phyloP scores from a whole-genome alignment of 2,329 filamentous ascomycete genomes.

The Alternaria ventricosa region DNA sequence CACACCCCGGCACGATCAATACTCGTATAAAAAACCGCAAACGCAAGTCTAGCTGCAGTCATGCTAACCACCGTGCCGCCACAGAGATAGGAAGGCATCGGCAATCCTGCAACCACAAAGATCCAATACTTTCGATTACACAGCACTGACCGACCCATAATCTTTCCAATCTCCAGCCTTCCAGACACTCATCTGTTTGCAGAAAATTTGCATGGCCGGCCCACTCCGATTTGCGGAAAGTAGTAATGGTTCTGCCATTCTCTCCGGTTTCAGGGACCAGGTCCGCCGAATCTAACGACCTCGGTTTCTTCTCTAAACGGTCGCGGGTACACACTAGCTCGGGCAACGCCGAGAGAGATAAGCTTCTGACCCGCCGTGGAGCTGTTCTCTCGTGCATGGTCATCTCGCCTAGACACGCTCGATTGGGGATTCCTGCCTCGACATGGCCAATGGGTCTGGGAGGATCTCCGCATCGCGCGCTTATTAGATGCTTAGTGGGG shows the following conservation, averaged over 20 bases:
- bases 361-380: conserved; percentile 19
- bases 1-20: not conserved
- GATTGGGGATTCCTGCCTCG: conserved; percentile 4
- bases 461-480: not conserved
- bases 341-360: conserved; percentile 10
- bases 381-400: conserved; percentile 1
- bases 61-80: not conserved
- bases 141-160: not conserved
- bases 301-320: conserved; percentile 3
- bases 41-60: conserved; percentile 3
- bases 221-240: conserved; percentile 6
- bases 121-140: not conserved
- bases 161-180: not conserved
- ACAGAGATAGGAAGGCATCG: conserved; percentile 2
- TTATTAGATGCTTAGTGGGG: not conserved
- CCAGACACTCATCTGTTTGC: not conserved
- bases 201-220: conserved; percentile 23
- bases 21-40: not conserved
- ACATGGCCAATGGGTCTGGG: conserved; percentile 3
- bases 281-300: conserved; percentile 2
- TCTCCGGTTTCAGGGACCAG: conserved; percentile 8
- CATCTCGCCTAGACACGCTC: conserved; percentile 12
- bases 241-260: not conserved
- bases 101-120: not conserved
- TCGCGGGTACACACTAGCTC: not conserved